These are phyloP conservation scores for Colletotrichum kahawae DNA, from an alignment of 2,329 filamentous ascomycete genomes.

Conservation along the genomic window DNA sequence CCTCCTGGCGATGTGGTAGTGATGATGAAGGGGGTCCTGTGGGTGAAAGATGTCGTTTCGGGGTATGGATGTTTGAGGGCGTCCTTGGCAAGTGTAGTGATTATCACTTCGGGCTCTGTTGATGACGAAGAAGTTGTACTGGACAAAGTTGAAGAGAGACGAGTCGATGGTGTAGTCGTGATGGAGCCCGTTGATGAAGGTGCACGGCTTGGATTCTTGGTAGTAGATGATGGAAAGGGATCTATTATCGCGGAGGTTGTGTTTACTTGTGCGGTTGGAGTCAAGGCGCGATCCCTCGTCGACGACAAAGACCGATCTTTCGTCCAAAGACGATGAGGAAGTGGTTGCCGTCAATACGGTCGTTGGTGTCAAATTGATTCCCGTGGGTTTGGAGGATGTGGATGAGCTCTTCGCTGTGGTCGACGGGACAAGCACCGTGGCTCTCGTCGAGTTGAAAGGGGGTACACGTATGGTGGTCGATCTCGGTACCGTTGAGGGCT, in stretches of 20 bases:
- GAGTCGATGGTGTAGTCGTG: accelerated
- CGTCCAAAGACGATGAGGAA: too few species aligned
- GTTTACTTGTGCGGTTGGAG: not conserved
- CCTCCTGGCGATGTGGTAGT: slow-evolving; percentile 1
- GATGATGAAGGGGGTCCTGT: not conserved
- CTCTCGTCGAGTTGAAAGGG: not conserved
- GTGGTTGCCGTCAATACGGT: not conserved
- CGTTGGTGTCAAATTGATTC: not conserved
- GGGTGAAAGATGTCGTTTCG: not conserved
- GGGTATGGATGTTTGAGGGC: not conserved
- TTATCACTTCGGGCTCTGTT: not conserved
- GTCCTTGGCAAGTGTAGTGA: not conserved
- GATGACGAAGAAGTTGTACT: not conserved
- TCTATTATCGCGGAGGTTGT: not conserved
- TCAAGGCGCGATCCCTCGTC: not conserved
- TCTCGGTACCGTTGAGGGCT: not conserved
- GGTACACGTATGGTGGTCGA: not conserved
- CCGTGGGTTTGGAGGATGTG: not conserved
- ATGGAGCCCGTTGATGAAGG: not conserved
- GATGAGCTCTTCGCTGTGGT: not conserved
- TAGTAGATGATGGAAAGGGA: not conserved
- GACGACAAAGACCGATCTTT: not conserved
- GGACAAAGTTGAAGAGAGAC: not conserved
- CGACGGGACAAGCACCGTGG: not conserved
- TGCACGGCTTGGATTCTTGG: not conserved